Evolutionary conservation across 257 asterid genomes (phyloP).

Genomic region (Cynanchum wilfordii): DNA sequence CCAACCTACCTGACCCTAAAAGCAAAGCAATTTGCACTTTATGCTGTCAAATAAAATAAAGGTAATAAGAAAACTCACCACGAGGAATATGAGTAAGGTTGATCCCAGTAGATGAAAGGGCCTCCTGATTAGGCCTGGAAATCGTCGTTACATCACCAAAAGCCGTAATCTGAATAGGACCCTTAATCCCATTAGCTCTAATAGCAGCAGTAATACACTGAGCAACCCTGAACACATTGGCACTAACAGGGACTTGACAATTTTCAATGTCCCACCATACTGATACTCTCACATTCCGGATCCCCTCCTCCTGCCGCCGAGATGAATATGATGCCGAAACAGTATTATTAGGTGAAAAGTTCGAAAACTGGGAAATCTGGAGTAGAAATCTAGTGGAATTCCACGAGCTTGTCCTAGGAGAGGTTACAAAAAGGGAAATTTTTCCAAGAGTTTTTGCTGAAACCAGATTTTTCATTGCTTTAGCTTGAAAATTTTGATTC

Average conservation of each 20-base stretch:
- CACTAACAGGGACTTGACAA: conserved; percentile 51
- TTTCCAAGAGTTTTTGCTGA: conserved; percentile 31
- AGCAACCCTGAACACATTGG: conserved; percentile 56
- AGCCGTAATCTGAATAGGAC: conserved; percentile 85
- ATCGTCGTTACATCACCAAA: conserved; percentile 83
- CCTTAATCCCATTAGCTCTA: conserved; percentile 78
- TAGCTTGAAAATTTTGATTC: neutral
- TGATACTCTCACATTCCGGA: conserved; percentile 71
- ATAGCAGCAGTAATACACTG: conserved; percentile 63
- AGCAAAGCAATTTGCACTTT: neutral
- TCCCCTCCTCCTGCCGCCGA: conserved; percentile 68
- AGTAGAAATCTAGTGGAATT: conserved; percentile 15
- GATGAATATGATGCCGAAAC: conserved; percentile 26
- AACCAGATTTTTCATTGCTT: conserved; percentile 33
- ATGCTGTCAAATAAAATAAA: neutral
- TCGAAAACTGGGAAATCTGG: conserved; percentile 28
- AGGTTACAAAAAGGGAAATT: conserved; percentile 22
- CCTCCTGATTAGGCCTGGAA: conserved; percentile 73
- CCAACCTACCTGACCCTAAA: neutral
- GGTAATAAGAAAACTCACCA: conserved; percentile 31
- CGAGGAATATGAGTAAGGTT: conserved; percentile 72
- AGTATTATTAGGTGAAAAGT: conserved; percentile 13
- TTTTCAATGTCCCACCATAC: conserved; percentile 99
- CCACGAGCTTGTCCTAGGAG: conserved; percentile 4
- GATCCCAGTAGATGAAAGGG: conserved; percentile 80